Evolutionary conservation across 495 filamentous ascomycete species (phyloP).

Genomic region (Neurospora pannonica): DNA sequence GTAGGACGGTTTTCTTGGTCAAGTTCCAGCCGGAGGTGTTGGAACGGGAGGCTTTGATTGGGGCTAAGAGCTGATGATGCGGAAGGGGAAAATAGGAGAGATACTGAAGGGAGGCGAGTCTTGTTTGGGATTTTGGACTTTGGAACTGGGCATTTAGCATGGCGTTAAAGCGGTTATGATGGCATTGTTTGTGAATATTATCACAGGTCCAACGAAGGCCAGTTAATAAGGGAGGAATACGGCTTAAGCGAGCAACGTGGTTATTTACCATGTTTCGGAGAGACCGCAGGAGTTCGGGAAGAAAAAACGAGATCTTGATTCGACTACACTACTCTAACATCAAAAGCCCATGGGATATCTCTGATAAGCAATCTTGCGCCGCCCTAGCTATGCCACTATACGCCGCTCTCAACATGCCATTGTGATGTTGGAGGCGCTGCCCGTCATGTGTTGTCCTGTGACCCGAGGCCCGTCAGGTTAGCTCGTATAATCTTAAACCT

Average conservation of each 20-base stretch:
- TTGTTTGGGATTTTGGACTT: not conserved
- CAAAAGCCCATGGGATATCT: not conserved
- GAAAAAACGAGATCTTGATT: not conserved
- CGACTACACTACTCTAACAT: not conserved
- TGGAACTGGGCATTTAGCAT: conserved; percentile 10
- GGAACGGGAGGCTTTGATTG: conserved; percentile 70
- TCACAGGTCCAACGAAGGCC: not conserved
- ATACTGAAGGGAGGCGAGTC: not conserved
- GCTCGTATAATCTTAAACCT: not conserved
- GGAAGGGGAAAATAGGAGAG: not conserved
- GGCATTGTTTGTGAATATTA: not conserved
- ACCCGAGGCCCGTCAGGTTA: not conserved
- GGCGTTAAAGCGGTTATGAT: conserved; percentile 13
- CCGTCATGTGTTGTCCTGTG: not conserved
- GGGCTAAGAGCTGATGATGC: conserved; percentile 22
- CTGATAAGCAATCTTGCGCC: not conserved
- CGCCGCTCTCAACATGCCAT: not conserved
- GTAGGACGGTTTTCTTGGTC: conserved; percentile 89
- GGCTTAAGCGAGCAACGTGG: not conserved
- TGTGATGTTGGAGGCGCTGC: not conserved
- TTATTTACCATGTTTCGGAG: not conserved
- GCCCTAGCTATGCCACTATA: not conserved
- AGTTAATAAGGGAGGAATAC: not conserved
- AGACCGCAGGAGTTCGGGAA: not conserved
- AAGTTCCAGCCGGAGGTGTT: conserved; percentile 81